Evolutionary conservation across 108 stramenopile genomes (phyloP).

Genomic region (Pinguiococcus pyrenoidosus): DNA sequence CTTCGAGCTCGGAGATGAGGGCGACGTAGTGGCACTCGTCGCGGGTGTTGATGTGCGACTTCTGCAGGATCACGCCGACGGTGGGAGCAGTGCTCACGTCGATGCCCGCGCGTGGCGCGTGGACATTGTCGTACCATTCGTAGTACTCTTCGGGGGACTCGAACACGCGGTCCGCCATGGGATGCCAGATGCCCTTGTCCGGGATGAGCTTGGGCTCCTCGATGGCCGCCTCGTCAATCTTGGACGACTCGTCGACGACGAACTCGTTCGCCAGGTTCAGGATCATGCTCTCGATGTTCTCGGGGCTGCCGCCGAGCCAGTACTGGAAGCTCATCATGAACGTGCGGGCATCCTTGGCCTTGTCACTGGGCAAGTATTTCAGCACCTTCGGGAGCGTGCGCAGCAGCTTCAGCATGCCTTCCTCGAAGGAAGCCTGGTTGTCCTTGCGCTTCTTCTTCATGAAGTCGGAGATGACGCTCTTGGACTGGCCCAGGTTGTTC

Average conservation of each 20-base stretch:
- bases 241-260: slow-evolving; percentile 38
- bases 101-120: slow-evolving; percentile 83
- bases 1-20: slow-evolving; percentile 80
- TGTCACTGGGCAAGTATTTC: slow-evolving; percentile 87
- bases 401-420: slow-evolving; percentile 88
- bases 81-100: slow-evolving; percentile 66
- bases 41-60: slow-evolving; percentile 88
- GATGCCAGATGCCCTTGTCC: slow-evolving; percentile 96
- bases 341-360: slow-evolving; percentile 84
- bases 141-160: slow-evolving; percentile 67
- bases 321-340: slow-evolving; percentile 99
- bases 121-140: slow-evolving; percentile 77
- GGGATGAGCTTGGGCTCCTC: slow-evolving; percentile 72
- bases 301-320: slow-evolving; percentile 88
- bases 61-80: slow-evolving; percentile 82
- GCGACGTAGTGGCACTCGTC: slow-evolving; percentile 92
- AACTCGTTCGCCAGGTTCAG: slow-evolving; percentile 81
- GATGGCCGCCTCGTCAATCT: slow-evolving; percentile 53
- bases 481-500: slow-evolving; percentile 85
- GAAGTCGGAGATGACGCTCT: slow-evolving; percentile 84
- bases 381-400: slow-evolving; percentile 88
- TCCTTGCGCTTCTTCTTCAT: slow-evolving; percentile 93
- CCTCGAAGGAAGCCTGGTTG: slow-evolving; percentile 89
- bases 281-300: slow-evolving; percentile 76
- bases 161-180: slow-evolving; percentile 77